Base-by-base conservation (phyloP, 2,329 filamentous ascomycete genomes). In the Cladosporium oxysporum region DNA sequence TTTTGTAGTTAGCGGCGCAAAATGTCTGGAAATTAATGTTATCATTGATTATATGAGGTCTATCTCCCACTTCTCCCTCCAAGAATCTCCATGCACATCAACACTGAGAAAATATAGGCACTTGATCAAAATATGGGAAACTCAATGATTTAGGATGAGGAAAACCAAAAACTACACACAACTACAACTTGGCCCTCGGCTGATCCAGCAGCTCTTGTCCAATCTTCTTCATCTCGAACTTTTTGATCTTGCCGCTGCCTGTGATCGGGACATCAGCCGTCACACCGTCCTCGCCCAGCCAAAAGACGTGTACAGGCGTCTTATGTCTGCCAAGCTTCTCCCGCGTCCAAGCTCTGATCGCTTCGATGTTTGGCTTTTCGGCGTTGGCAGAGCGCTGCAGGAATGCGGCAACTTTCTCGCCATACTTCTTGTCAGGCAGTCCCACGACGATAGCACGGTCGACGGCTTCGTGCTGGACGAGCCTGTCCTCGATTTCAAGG, bases 261-360 rank as follows among this genome's bases (percentile, higher is more conserved):
- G 80, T 82, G 50, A 80, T 72, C 11, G 80, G 80, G 0, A 81
- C 70, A 21, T 71, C 66, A 7, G 74, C 72, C 0, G 71, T 71
- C 31, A 75, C 72, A 16, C 76, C 79, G 37, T 78, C 77, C 57
- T 80, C 80, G 0, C 91, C 91, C 29, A 93, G 83, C 85, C 90
- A 92, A 74, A 93, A 93, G n/a, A 93, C 76, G 75, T 92, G 85
- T 10, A 85, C 81, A 0, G 91, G 91, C 3, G 89, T 87, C 70
- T 82, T 81, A 63, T 81, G 79, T 47, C 78, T 68, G 1, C 78
- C 79, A 33, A 81, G 66, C 4, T 74, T 74, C 59, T 78, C 71
- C 58, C 76, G 74, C 2, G 76, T 76, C 79, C 79, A 80, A 12
- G 64, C 70, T 63, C 76, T 75, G 2, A 80, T 70, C 29, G 76